A percentile compares a stretch with the other conserved stretches of the same genome.
phyloP scores from a whole-genome alignment of 192 early-diverging fungal species.

The Lunasporangiospora selenospora region DNA sequence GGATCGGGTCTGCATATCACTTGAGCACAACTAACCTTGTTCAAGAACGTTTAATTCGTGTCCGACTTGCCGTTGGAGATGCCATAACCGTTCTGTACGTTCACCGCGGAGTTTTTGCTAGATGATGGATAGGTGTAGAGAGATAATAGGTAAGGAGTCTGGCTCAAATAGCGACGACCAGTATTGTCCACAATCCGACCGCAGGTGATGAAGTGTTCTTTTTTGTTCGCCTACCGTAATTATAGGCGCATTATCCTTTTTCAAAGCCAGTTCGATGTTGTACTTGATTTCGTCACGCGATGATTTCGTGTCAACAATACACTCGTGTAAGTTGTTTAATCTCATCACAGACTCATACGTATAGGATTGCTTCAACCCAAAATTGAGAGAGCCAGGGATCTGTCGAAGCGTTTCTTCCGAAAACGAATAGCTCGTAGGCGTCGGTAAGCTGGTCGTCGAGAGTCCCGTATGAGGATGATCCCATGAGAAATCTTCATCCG shows the following conservation, averaged over 20 bases:
- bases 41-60: slow-evolving; percentile 51
- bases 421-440: no score
- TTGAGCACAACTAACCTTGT: no score
- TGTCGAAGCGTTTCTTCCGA: neutral
- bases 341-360: slow-evolving; percentile 59
- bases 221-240: slow-evolving; percentile 24
- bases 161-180: slow-evolving; percentile 2
- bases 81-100: slow-evolving; percentile 36
- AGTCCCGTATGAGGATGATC: slow-evolving; percentile 14
- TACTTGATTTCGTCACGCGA: slow-evolving; percentile 52
- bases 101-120: slow-evolving; percentile 50
- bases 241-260: slow-evolving; percentile 43
- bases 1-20: slow-evolving; percentile 10
- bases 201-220: no score
- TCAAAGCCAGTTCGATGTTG: slow-evolving; percentile 48
- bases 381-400: neutral
- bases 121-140: neutral
- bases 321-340: slow-evolving; percentile 50
- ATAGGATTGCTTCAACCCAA: slow-evolving; percentile 53
- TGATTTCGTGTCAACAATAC: slow-evolving; percentile 49
- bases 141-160: neutral
- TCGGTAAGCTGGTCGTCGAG: no score
- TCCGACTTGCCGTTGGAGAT: slow-evolving; percentile 46
- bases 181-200: no score
- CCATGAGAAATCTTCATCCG: slow-evolving; percentile 48